Percentiles rank a stretch among this genome's conserved stretches.
phyloP scores from a whole-genome alignment of 192 early-diverging fungal species.

The Coemansia sp. region DNA sequence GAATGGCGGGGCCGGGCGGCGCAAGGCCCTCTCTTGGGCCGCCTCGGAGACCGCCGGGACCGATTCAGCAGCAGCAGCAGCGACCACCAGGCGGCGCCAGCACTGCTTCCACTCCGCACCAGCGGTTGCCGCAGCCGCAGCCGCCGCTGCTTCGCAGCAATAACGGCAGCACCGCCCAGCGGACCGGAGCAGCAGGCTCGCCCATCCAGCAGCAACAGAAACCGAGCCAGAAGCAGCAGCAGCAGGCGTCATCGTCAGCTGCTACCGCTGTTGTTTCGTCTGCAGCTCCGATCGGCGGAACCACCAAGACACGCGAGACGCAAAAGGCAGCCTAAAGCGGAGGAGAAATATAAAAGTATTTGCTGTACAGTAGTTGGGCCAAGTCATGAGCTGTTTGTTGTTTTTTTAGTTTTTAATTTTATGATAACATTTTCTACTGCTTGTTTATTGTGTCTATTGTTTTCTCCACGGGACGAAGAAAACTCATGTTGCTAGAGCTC shows the following conservation, averaged over 20 bases:
- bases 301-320: constrained; percentile 1
- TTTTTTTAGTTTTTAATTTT: not conserved
- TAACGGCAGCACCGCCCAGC: not conserved
- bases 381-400: not conserved
- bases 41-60: not conserved
- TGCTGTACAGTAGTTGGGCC: not conserved
- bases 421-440: not conserved
- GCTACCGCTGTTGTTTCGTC: not conserved
- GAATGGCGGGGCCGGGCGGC: no score
- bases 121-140: not conserved
- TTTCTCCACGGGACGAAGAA: not conserved
- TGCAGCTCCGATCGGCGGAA: not conserved
- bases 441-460: not conserved
- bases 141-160: not conserved
- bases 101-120: no score
- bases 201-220: not conserved
- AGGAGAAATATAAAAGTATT: not conserved
- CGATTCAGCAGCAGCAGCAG: not conserved
- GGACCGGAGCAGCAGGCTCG: not conserved
- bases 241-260: not conserved
- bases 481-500: constrained; percentile 13
- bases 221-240: not conserved
- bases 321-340: constrained; percentile 5
- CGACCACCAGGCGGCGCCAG: not conserved
- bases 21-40: no score